Base-by-base conservation (phyloP, 768 basidiomycete genomes). In the Xerocomellus intermedius region DNA sequence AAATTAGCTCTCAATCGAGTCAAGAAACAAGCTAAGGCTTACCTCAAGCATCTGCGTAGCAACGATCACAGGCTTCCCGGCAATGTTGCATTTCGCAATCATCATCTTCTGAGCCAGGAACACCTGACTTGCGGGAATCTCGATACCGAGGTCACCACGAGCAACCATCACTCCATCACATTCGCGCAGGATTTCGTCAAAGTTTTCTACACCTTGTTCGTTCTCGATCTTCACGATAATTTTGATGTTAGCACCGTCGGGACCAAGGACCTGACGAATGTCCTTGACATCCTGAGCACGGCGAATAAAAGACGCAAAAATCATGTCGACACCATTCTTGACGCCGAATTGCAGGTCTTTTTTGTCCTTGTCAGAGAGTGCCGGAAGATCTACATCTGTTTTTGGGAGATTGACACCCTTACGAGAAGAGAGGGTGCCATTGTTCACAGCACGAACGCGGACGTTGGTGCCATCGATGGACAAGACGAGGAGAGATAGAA, bases 31-130 rank as follows among this genome's bases (percentile, higher is more conserved):
- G 30, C n/a, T 8, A 32, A 22, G 28, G 64, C 77, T 56, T 58
- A 89, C 90, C 82, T 98, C 96, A 63, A 99, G 87, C 96, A 99
- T 99, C 74, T 99, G 96, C 14, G 97, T 99, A 10, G 97, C 97
- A 58, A 97, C 95, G 70, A 99, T 98, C 67, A 92, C 91, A 39
- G 97, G 95, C 79, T 99, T 99, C 64, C 97, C 97, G 51, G 83
- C 87, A 67, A 96, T 90, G 80, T 97, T 98, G 78, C 94, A 97
- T 79, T 98, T 98, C 56, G 96, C 85, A 65, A 98, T 99, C 95
- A 99, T 99, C 96, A 98, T 98, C 80, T 99, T 99, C 74, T 99
- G 97, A 8, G 97, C 97, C 66, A 98, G 79, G 82, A 99, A 99
- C 42, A 99, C 97, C 69, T 98, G 97, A 66, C 89, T 91, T 42